Conservation (phyloP, 176 grass and related monocot genomes). For the Triticum urartu region DNA sequence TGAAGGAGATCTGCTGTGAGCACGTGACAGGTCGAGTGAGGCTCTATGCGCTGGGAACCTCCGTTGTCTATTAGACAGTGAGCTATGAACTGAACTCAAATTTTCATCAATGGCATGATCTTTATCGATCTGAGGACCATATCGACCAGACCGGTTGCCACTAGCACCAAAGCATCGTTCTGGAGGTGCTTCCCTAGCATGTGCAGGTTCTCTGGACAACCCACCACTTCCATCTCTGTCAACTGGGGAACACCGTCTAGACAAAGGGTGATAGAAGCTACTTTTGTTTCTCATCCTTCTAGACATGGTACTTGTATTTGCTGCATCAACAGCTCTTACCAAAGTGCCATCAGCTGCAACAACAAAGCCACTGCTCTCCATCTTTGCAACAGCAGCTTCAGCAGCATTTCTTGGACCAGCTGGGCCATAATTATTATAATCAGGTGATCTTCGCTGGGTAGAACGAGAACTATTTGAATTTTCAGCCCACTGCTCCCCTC, state of each 20-base stretch:
- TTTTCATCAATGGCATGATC: slow-evolving; percentile 41
- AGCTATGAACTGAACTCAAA: slow-evolving; percentile 42
- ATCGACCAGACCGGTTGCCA: slow-evolving; percentile 44
- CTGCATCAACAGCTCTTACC: slow-evolving; percentile 60
- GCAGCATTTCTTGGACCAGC: slow-evolving; percentile 86
- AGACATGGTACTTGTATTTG: slow-evolving; percentile 33
- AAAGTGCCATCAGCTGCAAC: slow-evolving; percentile 94
- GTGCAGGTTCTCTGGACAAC: slow-evolving; percentile 42
- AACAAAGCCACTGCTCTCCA: slow-evolving; percentile 95
- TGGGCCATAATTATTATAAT: slow-evolving; percentile 55
- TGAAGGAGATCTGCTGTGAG: slow-evolving; percentile 67
- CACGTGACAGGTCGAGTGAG: slow-evolving; percentile 51
- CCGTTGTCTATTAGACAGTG: slow-evolving; percentile 50
- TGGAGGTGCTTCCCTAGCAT: slow-evolving; percentile 53
- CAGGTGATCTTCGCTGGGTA: slow-evolving; percentile 44
- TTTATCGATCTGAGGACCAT: slow-evolving; percentile 53
- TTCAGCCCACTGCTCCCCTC: slow-evolving; percentile 56
- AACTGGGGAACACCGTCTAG: slow-evolving; percentile 47
- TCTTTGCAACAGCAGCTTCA: slow-evolving; percentile 86
- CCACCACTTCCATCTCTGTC: slow-evolving; percentile 39
- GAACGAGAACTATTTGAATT: slow-evolving; percentile 49
- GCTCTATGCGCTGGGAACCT: slow-evolving; percentile 47
- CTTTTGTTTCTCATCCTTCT: slow-evolving; percentile 48
- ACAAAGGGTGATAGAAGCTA: slow-evolving; percentile 35
- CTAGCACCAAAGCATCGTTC: slow-evolving; percentile 49